Evolutionary conservation across 2,329 filamentous ascomycete genomes (phyloP), one percentile per base, ranked within the genome.

Genomic region (Corynespora cassiicola): DNA sequence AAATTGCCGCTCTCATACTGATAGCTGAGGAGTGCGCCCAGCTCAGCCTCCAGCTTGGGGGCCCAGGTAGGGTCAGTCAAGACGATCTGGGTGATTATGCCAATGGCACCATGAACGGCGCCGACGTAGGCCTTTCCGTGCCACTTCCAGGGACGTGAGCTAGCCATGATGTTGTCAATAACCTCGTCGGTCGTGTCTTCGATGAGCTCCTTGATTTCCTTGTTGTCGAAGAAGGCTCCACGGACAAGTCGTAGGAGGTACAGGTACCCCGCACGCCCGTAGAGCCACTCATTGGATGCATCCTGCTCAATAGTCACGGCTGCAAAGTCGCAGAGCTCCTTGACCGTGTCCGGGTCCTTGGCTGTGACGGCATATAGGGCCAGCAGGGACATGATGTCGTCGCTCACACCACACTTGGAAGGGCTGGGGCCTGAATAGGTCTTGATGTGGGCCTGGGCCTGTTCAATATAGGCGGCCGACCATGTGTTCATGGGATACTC

Each of bases 41-140:
- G 58, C 14, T 79, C 73, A 3, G 67, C 66, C 45, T 79, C 74
- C 3, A 88, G 66, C 30, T 74, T 72, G 2, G 73, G 62, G 1
- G 83, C 81, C 46, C 79, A 74, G 5, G 70, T 65, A 1, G 81
- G 77, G 38, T 77, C 75, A 2, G 82, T 81, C 24, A 81, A 70
- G 2, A 87, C 75, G 10, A 88, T 70, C 62, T 89, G 86, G n/a
- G 80, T 83, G 39, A 89, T 75, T 60, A 87, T 87, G 4, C 86
- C 84, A 17, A 88, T 79, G 9, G 80, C 76, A 6, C 86, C 86
- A 56, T 89, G 84, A 0, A 78, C 80, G 5, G 85, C 81, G 2
- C 86, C 86, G 22, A 86, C 71, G 54, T 86, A 87, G 1, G 71
- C 70, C 50, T 80, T 81, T 10, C 77, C 79, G 42, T 81, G 78